A percentile compares a stretch with the other conserved stretches of the same genome.
These are phyloP conservation scores for Neurospora sublineolata DNA, from an alignment of 495 filamentous ascomycete species.

Conservation along the genomic window DNA sequence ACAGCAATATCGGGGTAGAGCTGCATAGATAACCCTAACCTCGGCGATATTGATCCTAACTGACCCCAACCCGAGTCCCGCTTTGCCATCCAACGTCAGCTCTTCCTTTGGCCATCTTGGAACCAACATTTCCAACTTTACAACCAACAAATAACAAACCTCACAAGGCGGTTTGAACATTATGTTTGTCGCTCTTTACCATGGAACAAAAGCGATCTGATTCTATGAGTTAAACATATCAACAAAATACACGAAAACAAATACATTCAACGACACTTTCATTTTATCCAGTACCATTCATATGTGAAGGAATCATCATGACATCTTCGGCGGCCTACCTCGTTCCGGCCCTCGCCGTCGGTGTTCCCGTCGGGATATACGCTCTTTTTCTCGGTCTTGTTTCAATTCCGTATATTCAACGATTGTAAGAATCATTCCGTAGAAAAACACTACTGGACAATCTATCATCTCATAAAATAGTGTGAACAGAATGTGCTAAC, in stretches of 20 bases:
- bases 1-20: background rate
- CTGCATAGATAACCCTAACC: background rate
- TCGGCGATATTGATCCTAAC: background rate
- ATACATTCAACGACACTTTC: background rate
- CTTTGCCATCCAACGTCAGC: conserved; percentile 13
- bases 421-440: background rate
- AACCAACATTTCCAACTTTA: background rate
- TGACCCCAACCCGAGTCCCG: background rate
- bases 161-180: background rate
- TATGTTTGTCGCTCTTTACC: background rate
- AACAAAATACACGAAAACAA: background rate
- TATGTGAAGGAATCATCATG: background rate
- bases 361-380: conserved; percentile 29
- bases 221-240: background rate
- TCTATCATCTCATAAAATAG: background rate
- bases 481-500: background rate
- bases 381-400: conserved; percentile 34
- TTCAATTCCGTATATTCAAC: conserved; percentile 42
- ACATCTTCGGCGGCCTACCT: conserved; percentile 5
- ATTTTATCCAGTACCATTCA: background rate
- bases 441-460: background rate
- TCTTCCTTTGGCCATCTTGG: background rate
- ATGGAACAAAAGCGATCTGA: background rate
- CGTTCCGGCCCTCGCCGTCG: conserved; percentile 28
- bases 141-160: background rate